Base-by-base conservation (phyloP, 106 monocot species). In the Allium sativum region DNA sequence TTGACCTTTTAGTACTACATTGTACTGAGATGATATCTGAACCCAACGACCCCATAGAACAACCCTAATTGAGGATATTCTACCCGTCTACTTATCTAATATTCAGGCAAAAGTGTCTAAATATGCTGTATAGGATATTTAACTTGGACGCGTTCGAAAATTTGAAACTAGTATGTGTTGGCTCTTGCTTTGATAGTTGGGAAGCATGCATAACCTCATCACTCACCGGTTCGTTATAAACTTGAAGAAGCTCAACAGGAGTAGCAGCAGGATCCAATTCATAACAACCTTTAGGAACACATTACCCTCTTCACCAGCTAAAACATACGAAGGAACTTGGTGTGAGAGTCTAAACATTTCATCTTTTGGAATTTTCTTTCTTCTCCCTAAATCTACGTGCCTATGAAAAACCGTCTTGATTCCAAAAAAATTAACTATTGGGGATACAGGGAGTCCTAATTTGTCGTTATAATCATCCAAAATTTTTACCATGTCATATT, bases 321-420 rank as follows among this genome's bases (percentile, higher is more conserved):
- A 81, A 9, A 76, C 19, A 74, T 74, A 74, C 7, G 56, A 73
- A 21, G 89, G 89, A 19, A 89, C 85, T 69, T 75, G 73, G 66
- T 89, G 89, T 10, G 89, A 89, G 45, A 89, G 77, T n/a, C 76
- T 62, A 50, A 89, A 79, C 61, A 82, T 85, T 56, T 89, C 89
- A 48, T 71, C 76, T 45, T 48, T 70, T 20, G 75, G 76, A 52
- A 89, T 71, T 44, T 53, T 79, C 53, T 55, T 84, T 9, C 63
- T 58, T 55, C 64, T 66, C 17, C 58, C 70, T 56, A 73, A 63
- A 45, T 76, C 76, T 50, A 40, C n/a, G 51, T 76, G 76, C 55
- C 73, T 44, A 18, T 22, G 53, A 50, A 84, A 84, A 21, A 84
- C 79, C 31, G 84, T 73, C 48, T 64, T 84, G 63, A 79, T 79